Conservation (phyloP, 1,284 basidiomycete species). For the Rhodotorula sp. region DNA sequence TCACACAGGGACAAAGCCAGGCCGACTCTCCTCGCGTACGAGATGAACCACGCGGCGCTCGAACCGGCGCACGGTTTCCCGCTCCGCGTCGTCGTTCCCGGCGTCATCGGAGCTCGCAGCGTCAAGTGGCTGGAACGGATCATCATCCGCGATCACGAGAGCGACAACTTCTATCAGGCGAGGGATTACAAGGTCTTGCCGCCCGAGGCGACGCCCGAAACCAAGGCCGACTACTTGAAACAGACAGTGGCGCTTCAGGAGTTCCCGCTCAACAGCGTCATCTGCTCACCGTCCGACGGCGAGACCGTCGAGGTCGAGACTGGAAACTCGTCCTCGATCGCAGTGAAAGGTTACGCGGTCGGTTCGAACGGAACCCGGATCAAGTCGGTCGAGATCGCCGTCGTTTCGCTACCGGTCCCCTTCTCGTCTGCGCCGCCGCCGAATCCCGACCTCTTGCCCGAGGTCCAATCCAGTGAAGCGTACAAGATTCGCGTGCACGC, state of each 20-base stretch:
- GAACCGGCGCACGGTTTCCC: constrained; percentile 61
- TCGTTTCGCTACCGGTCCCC: constrained; percentile 10
- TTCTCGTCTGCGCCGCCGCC: not conserved
- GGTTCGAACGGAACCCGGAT: constrained; percentile 23
- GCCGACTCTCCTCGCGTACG: constrained; percentile 59
- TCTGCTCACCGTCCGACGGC: constrained; percentile 18
- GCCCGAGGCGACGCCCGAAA: constrained; percentile 23
- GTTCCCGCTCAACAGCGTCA: constrained; percentile 35
- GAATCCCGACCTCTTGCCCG: not conserved
- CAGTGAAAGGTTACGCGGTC: constrained; percentile 37
- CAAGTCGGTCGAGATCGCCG: constrained; percentile 9
- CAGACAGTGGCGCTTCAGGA: too few relatives aligned
- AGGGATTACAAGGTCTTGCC: constrained; percentile 42
- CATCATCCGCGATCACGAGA: constrained; percentile 28
- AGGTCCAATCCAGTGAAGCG: not conserved
- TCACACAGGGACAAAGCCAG: constrained; percentile 25
- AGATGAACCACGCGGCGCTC: constrained; percentile 61
- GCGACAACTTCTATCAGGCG: constrained; percentile 36
- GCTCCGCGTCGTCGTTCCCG: constrained; percentile 58
- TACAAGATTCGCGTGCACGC: constrained; percentile 25
- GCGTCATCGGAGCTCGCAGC: constrained; percentile 62
- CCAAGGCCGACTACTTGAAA: constrained; percentile 35
- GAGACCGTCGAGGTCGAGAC: not conserved
- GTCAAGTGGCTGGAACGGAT: constrained; percentile 62
- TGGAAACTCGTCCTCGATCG: not conserved